These are phyloP conservation scores for Ogataea hybrid DNA, from an alignment of 1,139 yeast species.

Conservation along the genomic window DNA sequence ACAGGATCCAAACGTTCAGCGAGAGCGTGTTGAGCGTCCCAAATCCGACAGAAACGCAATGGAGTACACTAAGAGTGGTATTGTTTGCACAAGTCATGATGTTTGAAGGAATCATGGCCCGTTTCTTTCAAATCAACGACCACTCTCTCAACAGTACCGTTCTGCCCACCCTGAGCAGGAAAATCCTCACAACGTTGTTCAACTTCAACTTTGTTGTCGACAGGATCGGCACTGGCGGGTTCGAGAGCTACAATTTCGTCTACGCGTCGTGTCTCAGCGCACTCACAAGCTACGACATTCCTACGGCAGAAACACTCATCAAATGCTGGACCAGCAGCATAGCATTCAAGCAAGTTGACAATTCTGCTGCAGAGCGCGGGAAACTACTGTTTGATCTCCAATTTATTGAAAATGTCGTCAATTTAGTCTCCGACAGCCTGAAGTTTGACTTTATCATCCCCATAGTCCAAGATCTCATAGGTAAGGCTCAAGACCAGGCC, in stretches of 20 bases:
- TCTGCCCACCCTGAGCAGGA: slow-evolving; percentile 32
- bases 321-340: slow-evolving; percentile 41
- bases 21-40: slow-evolving; percentile 6
- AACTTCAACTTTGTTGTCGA: slow-evolving; percentile 54
- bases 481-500: slow-evolving; percentile 31
- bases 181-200: slow-evolving; percentile 47
- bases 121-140: slow-evolving; percentile 9
- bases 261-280: slow-evolving; percentile 52
- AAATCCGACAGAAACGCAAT: slow-evolving; percentile 9
- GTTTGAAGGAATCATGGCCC: slow-evolving; percentile 32
- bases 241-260: slow-evolving; percentile 68
- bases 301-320: slow-evolving; percentile 40
- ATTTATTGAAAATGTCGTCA: slow-evolving; percentile 56
- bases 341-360: slow-evolving; percentile 34
- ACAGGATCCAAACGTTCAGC: slow-evolving; percentile 27
- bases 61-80: slow-evolving; percentile 24
- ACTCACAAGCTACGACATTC: slow-evolving; percentile 34
- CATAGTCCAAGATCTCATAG: slow-evolving; percentile 41
- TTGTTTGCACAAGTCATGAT: slow-evolving; percentile 26
- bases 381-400: slow-evolving; percentile 58
- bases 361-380: slow-evolving; percentile 41
- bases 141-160: slow-evolving; percentile 15
- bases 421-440: slow-evolving; percentile 33
- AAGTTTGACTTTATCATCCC: slow-evolving; percentile 41
- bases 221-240: slow-evolving; percentile 68